Base-by-base conservation (phyloP, 306 rosid species). In the Spatholobus suberectus region DNA sequence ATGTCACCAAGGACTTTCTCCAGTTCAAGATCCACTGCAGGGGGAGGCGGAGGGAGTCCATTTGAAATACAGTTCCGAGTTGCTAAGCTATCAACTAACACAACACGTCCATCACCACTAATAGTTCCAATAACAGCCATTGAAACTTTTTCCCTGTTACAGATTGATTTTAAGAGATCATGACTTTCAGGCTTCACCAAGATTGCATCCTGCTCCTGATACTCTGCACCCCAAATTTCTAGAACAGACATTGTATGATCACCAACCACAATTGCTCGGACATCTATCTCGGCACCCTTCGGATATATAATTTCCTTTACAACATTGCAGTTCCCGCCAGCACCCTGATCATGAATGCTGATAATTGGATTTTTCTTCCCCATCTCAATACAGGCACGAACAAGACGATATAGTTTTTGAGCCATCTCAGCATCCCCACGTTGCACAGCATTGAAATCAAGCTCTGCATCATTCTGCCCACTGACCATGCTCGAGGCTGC, bases 391-490 rank as follows among this genome's bases (percentile, higher is more conserved):
- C 98, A 95, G 37, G 97, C 88, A 80, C 98, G 98, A 73, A 95
- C 98, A 34, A 95, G 93, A 55, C 97, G 97, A 24, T 95, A 95
- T 44, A 95, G 82, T 85, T 95, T 95, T 27, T 95, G 98, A 44
- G 98, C 90, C 98, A 95, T 95, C 89, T 95, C 98, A 65, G 97
- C 98, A 85, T 95, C 98, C 74, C 98, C 98, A 55, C 97, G 95
- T 81, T 95, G 98, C 29, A 95, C 97, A 38, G 97, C 98, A 85
- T 93, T 95, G 81, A 94, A 94, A 90, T 92, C 98, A 87, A 94
- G 96, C 72, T 94, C 97, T 8, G 91, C 97, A 18, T 90, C 95
- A 84, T 95, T 95, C 85, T 95, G 97, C n/a, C 97, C 98, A 81
- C 98, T 93, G 41, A 93, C 98, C 98, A 93, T 93, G 86, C 98